Evolutionary conservation across 257 asterid genomes (phyloP).

Genomic region (Voacanga thouarsii): DNA sequence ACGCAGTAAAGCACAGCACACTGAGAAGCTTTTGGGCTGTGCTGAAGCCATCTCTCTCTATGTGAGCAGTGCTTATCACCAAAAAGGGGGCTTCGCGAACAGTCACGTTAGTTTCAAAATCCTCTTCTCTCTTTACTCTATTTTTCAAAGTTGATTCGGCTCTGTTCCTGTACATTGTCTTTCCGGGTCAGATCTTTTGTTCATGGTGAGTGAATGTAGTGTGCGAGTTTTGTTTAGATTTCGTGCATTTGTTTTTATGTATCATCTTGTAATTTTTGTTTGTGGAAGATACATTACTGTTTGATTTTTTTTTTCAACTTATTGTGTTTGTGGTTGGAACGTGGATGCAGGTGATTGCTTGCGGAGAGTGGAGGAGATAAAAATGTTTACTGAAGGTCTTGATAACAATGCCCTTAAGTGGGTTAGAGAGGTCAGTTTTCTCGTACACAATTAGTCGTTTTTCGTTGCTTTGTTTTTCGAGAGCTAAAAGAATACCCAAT

Average conservation of each 20-base stretch:
- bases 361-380: constrained; percentile 11
- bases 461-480: background rate
- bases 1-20: background rate
- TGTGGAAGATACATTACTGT: constrained; percentile 1
- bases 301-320: background rate
- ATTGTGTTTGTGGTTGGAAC: too few species aligned
- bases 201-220: background rate
- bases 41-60: background rate
- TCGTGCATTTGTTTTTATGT: background rate
- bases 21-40: background rate
- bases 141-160: background rate
- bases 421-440: constrained; percentile 43
- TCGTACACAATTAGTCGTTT: background rate
- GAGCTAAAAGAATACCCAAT: background rate
- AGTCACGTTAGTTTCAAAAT: background rate
- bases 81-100: background rate
- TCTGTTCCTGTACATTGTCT: background rate
- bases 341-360: constrained; percentile 18
- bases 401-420: constrained; percentile 50
- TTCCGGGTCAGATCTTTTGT: background rate
- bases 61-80: background rate
- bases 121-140: background rate
- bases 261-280: background rate
- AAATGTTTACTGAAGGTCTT: constrained; percentile 52
- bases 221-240: background rate